phyloP scores from a whole-genome alignment of 2,329 filamentous ascomycete species.

The Penicillium hesseltinei region DNA sequence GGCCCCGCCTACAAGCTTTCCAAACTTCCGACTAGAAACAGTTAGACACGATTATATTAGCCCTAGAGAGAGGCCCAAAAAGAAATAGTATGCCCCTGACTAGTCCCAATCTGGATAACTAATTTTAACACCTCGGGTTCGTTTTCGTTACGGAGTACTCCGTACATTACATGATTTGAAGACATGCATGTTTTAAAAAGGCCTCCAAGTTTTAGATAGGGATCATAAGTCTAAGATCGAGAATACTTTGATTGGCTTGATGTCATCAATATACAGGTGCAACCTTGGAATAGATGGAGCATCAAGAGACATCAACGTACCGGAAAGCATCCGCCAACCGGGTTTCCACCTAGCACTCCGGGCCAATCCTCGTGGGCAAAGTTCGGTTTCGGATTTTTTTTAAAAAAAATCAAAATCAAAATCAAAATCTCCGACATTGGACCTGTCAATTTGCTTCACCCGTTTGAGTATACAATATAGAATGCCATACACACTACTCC shows the following conservation, averaged over 20 bases:
- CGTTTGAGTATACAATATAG: too few species aligned
- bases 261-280: not conserved
- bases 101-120: constrained; percentile 14
- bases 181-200: not conserved
- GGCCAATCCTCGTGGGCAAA: not conserved
- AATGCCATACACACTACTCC: not conserved
- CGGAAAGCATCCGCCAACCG: not conserved
- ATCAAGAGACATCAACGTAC: not conserved
- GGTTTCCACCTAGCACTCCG: not conserved
- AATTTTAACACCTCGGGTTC: not conserved
- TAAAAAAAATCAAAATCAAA: not conserved
- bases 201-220: not conserved
- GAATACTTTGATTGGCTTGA: not conserved
- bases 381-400: not conserved
- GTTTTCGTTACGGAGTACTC: not conserved
- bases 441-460: not conserved
- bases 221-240: not conserved
- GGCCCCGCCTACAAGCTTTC: constrained; percentile 15
- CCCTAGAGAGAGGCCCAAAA: not conserved
- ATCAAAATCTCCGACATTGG: not conserved
- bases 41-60: not conserved
- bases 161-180: not conserved
- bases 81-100: constrained; percentile 16
- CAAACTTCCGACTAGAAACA: not conserved
- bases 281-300: not conserved